A percentile compares a stretch with the other conserved stretches of the same genome.
Evolutionary conservation across 2,329 filamentous ascomycete genomes (phyloP).

Genomic region (Ceratocystis harringtonii): DNA sequence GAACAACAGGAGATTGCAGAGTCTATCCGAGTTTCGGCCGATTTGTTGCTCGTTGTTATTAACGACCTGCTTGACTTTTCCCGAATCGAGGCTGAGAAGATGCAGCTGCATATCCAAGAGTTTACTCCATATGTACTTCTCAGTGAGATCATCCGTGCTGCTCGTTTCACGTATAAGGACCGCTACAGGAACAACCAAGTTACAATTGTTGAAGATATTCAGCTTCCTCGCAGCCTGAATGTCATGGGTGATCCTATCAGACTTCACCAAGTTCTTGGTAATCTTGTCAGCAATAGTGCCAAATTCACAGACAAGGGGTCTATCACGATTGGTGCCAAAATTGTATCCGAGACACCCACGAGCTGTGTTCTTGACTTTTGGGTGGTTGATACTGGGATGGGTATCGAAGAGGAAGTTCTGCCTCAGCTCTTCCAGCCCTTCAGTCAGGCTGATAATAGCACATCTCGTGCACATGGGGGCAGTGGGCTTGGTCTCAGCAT

Average conservation of each 20-base stretch:
- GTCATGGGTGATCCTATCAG: slow-evolving; percentile 52
- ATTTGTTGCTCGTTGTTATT: slow-evolving; percentile 79
- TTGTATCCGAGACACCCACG: slow-evolving; percentile 55
- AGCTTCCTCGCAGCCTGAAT: slow-evolving; percentile 52
- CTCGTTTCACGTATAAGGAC: slow-evolving; percentile 50
- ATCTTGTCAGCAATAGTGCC: slow-evolving; percentile 81
- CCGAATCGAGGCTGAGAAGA: slow-evolving; percentile 77
- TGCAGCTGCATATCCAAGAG: slow-evolving; percentile 62
- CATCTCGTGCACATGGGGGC: slow-evolving; percentile 78
- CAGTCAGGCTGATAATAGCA: slow-evolving; percentile 81
- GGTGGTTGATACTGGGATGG: slow-evolving; percentile 81
- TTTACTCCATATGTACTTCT: slow-evolving; percentile 55
- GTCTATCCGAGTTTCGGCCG: slow-evolving; percentile 72
- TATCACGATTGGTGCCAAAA: slow-evolving; percentile 64
- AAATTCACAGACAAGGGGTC: slow-evolving; percentile 84
- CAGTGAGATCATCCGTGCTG: slow-evolving; percentile 49
- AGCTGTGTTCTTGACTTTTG: slow-evolving; percentile 66
- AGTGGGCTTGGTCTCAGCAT: slow-evolving; percentile 85
- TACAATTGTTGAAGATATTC: slow-evolving; percentile 54
- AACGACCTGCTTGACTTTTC: slow-evolving; percentile 95
- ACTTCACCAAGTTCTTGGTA: slow-evolving; percentile 56
- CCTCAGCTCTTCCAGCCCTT: slow-evolving; percentile 84
- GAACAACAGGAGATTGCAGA: slow-evolving; percentile 78
- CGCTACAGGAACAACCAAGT: slow-evolving; percentile 48
- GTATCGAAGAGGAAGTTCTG: slow-evolving; percentile 68